Evolutionary conservation across 2,329 filamentous ascomycete genomes (phyloP), one percentile per base, ranked within the genome.

Genomic region (Cercospora sp.): DNA sequence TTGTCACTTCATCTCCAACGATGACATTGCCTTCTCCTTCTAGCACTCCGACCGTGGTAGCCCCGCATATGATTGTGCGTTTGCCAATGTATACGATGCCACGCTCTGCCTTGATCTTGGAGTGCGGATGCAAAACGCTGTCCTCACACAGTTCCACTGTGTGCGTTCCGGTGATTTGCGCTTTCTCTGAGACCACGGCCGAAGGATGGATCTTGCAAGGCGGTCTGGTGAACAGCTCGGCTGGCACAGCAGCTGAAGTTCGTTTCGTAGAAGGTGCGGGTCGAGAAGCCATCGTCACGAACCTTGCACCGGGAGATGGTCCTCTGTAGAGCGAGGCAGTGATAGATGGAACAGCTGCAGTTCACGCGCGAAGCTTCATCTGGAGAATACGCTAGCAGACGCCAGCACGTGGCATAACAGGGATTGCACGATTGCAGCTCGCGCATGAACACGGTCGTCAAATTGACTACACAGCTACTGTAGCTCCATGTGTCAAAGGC

Each of bases 41-140:
- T 18, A 55, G 40, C 67, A 75, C 71, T 69, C 77, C 68, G 68
- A 85, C 75, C 24, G 78, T 74, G 16, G 81, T 81, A 40, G 83
- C 83, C 75, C 98, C 95, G 73, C 91, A 88, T 53, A 98, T 85
- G 57, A 97, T 91, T 74, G 91, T 95, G 28, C 80, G 80, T 53
- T 79, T 78, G 0, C 81, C 82, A 7, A 85, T 76, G 18, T 78
- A 77, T 1, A 85, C 81, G 1, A 79, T 78, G n/a, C 80, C 81
- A 18, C 78, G 65, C 1, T 78, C 76, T 45, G 82, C 81, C 43
- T 77, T 78, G 32, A 85, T 77, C 61, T 76, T 89, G 16, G 90
- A 88, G 60, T 94, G 91, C 1, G 95, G 94, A 76, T 98, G 94
- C n/a, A 99, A 82, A 6, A 97, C 87, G 3, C 88, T 90, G 76